Evolutionary conservation across 2,329 filamentous ascomycete species (phyloP).

Genomic region (Scedosporium apiospermum): DNA sequence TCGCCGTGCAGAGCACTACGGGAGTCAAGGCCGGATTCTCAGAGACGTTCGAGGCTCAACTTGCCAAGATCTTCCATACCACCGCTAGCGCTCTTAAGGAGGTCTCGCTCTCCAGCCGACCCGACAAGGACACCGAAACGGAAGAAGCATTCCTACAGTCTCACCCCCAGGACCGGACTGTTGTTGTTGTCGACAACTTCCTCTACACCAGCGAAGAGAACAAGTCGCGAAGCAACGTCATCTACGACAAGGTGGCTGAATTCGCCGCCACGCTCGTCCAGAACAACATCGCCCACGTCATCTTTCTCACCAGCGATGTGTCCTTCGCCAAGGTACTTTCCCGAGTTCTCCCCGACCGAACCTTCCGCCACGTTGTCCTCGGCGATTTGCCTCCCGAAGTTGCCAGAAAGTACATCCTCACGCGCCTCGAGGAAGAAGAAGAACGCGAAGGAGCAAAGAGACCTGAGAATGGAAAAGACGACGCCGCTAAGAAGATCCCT

Average conservation of each 20-base stretch:
- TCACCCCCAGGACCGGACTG: constrained; percentile 72
- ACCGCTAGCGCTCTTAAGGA: constrained; percentile 70
- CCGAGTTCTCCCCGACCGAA: constrained; percentile 80
- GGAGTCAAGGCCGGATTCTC: constrained; percentile 92
- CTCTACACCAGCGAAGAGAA: constrained; percentile 64
- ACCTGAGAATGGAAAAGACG: not conserved
- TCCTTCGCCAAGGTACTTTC: constrained; percentile 81
- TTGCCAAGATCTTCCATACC: constrained; percentile 82
- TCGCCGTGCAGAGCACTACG: constrained; percentile 87
- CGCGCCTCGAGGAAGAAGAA: constrained; percentile 54
- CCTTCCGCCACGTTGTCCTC: constrained; percentile 78
- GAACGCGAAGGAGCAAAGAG: constrained; percentile 9
- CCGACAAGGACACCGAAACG: constrained; percentile 39
- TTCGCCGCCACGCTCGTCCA: constrained; percentile 84
- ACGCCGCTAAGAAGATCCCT: constrained; percentile 8
- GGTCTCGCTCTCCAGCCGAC: constrained; percentile 61
- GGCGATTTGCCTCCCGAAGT: constrained; percentile 80
- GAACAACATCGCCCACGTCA: constrained; percentile 83
- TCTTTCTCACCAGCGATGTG: constrained; percentile 86
- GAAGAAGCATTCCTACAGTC: constrained; percentile 86
- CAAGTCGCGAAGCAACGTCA: constrained; percentile 32
- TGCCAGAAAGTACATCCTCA: constrained; percentile 83
- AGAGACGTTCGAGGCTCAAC: constrained; percentile 80
- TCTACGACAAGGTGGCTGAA: constrained; percentile 74
- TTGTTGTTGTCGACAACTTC: constrained; percentile 89